phyloP scores from a whole-genome alignment of 257 asterid genomes.

The Solanum chiquidenum region DNA sequence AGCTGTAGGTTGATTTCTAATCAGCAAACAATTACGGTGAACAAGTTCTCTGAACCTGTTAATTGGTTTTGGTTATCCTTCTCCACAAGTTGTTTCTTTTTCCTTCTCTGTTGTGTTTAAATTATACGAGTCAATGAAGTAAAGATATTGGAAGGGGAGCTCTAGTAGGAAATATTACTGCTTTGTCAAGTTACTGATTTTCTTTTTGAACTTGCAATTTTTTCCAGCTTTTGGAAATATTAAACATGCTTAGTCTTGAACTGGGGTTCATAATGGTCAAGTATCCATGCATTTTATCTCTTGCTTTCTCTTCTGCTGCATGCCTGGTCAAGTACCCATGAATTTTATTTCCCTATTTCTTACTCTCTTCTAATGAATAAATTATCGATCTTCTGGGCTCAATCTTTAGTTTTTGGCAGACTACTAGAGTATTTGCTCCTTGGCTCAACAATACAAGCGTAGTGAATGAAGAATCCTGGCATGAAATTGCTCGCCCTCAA shows the following conservation, averaged over 20 bases:
- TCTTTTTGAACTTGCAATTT: not conserved
- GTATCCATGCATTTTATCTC: not conserved
- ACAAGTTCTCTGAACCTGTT: not conserved
- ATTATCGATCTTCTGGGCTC: not conserved
- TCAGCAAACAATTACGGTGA: not conserved
- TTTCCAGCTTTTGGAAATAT: not conserved
- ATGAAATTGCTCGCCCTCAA: slow-evolving; percentile 97
- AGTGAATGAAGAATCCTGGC: slow-evolving; percentile 59
- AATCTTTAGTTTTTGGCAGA: slow-evolving; percentile 37
- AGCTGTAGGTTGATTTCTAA: not conserved
- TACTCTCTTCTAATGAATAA: not conserved
- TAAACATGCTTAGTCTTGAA: not conserved
- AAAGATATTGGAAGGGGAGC: not conserved
- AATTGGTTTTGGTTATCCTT: not conserved
- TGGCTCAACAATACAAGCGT: slow-evolving; percentile 38
- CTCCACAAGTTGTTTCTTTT: not conserved
- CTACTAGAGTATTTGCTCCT: slow-evolving; percentile 73
- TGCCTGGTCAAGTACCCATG: not conserved
- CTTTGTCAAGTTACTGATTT: not conserved
- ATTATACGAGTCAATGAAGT: not conserved
- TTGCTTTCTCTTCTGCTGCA: not conserved
- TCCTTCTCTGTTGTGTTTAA: not conserved
- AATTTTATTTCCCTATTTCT: not conserved
- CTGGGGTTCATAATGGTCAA: not conserved
- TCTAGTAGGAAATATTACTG: not conserved